Evolutionary conservation across 768 basidiomycete genomes (phyloP).

Genomic region (Ramaria sp.): DNA sequence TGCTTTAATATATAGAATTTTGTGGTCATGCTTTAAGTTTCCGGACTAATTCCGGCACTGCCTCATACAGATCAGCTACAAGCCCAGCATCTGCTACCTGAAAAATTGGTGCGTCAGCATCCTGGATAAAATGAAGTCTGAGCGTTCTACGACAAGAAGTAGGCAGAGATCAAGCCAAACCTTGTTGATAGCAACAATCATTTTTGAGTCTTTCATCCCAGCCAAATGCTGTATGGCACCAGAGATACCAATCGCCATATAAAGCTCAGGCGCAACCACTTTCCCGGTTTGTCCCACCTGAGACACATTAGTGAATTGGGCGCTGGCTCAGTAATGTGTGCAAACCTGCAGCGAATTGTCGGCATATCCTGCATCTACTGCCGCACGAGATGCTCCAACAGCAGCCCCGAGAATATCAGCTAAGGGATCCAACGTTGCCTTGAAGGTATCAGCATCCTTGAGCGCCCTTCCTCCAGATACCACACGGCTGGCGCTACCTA

Average conservation of each 20-base stretch:
- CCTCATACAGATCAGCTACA: constrained; percentile 88
- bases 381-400: constrained; percentile 95
- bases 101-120: constrained; percentile 97
- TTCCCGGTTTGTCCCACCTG: constrained; percentile 97
- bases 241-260: constrained; percentile 93
- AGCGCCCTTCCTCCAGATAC: constrained; percentile 93
- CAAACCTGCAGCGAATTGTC: constrained; percentile 81
- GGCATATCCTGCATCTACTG: constrained; percentile 96
- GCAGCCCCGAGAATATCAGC: constrained; percentile 92
- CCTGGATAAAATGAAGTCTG: constrained; percentile 32
- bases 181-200: constrained; percentile 98
- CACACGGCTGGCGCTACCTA: constrained; percentile 77
- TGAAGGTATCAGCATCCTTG: constrained; percentile 92
- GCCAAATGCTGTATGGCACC: constrained; percentile 98
- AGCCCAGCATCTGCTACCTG: constrained; percentile 95
- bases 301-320: not conserved
- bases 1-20: not conserved
- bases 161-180: constrained; percentile 25
- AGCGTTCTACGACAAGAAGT: not conserved
- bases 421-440: constrained; percentile 73
- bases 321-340: not conserved
- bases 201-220: constrained; percentile 98
- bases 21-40: constrained; percentile 51
- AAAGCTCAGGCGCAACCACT: constrained; percentile 93
- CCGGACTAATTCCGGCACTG: constrained; percentile 81